Evolutionary conservation across 2,329 filamentous ascomycete species (phyloP), one percentile per base, ranked within the genome.

Genomic region (Simplicillium sp.): DNA sequence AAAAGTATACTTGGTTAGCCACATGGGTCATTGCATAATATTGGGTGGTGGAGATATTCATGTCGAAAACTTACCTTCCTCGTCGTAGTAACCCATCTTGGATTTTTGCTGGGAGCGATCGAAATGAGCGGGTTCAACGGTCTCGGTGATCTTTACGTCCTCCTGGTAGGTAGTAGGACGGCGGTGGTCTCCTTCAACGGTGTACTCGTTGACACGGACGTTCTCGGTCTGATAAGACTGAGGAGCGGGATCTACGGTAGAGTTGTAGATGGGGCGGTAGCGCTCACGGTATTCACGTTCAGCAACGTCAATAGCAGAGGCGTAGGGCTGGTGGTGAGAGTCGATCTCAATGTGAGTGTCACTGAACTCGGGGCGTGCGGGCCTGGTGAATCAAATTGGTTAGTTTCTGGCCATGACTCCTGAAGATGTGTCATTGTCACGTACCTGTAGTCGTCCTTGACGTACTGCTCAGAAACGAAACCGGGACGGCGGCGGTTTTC

Each of bases 401-500:
- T 11, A 28, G 36, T 7, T 20, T 29, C 12, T 20, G 17, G 40
- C 20, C 44, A 17, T 29, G 29, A 41, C 44, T 45, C 44, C 18
- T 46, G 41, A 39, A 45, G 45, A 35, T 36, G 44, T 37, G 43
- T 48, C 20, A 41, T 34, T 38, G 15, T 31, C 29, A 70, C 73
- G 64, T 54, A 79, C 75, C 67, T 70, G 61, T 61, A 63, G 50
- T 77, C 68, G 57, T 78, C 68, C 50, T 61, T 64, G 47, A 60
- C 55, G 55, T 59, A 56, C 59, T 68, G 65, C 60, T 76, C 68
- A 51, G 71, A 67, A 58, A 70, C 70, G 68, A 70, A 71, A 59
- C 74, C 76, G 72, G 82, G 77, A 77, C 80, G 82, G 73, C 74
- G 80, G 71, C 80, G 71, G 66, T 70, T 77, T 67, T 89, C 80